Evolutionary conservation across 2,329 filamentous ascomycete genomes (phyloP), one percentile per base, ranked within the genome.

Genomic region (Trichoderma polysporum): DNA sequence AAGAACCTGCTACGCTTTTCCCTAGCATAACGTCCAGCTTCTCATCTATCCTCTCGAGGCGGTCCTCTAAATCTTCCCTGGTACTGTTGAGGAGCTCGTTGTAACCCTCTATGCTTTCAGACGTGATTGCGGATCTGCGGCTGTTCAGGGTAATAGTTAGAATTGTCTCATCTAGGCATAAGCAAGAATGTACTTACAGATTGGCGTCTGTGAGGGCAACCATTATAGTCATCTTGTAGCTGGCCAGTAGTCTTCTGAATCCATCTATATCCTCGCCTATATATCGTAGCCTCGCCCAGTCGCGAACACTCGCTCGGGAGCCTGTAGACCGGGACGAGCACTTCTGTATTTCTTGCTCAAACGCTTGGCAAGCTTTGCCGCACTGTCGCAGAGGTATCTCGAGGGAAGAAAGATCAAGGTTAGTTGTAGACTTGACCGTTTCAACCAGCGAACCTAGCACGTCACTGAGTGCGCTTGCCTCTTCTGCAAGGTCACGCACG

Each of bases 251-350:
- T 25, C 75, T 70, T 45, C 74, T 75, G 64, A 83, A 83, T 58
- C 74, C 76, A 68, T 79, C 76, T 52, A 83, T 79, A 68, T 81
- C 74, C 50, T 81, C 76, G 31, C 78, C 79, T 76, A 82, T 80
- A 60, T 82, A 83, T 67, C 69, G 77, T 53, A 83, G 69, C 70
- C 74, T 80, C 4, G 79, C 78, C 81, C 79, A 83, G 69, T 82
- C 81, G 53, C 79, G 77, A 71, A 83, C 82, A 71, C 78, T 83
- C 25, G 76, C 74, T 62, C 76, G 73, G 67, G 69, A 71, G 35
- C 69, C 73, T 25, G 69, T 72, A 39, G 79, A 82, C 39, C 71
- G 76, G 49, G 73, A 72, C 39, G 72, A 73, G 66, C 71, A 79
- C 72, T 77, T 76, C 31, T 70, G 41, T 39, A 83, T 71, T 69